phyloP scores from a whole-genome alignment of 768 basidiomycete genomes.

The Termitomyces sp. region DNA sequence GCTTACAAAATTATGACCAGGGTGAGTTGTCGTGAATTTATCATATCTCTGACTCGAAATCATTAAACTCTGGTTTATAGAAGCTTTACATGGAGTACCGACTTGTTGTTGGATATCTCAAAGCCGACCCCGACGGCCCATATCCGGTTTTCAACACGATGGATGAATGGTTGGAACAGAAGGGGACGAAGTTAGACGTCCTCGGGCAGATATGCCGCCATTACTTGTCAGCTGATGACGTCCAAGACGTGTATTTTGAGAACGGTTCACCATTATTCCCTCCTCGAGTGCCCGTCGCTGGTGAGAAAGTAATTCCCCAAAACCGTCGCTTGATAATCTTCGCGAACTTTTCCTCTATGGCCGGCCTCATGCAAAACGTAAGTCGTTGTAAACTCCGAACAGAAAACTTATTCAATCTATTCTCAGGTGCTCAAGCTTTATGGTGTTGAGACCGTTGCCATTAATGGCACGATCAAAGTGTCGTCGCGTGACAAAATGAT shows the following conservation, averaged over 20 bases:
- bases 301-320: neutral
- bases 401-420: neutral
- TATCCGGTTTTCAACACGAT: constrained; percentile 9
- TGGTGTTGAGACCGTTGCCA: neutral
- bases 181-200: constrained; percentile 16
- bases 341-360: neutral
- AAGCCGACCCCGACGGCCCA: neutral
- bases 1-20: neutral
- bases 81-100: constrained; percentile 16
- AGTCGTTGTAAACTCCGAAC: neutral
- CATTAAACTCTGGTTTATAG: no score
- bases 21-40: neutral
- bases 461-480: neutral
- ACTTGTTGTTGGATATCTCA: constrained; percentile 3
- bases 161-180: constrained; percentile 9
- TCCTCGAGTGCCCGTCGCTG: neutral
- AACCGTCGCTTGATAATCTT: neutral
- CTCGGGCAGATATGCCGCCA: neutral
- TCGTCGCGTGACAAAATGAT: neutral
- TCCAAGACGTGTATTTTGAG: constrained; percentile 8
- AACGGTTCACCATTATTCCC: constrained; percentile 14
- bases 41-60: no score
- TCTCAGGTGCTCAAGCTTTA: neutral
- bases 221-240: constrained; percentile 14
- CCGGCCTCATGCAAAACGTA: neutral